Evolutionary conservation across 2,329 filamentous ascomycete genomes (phyloP), one percentile per base, ranked within the genome.

Genomic region (Ceratocystis variospora): DNA sequence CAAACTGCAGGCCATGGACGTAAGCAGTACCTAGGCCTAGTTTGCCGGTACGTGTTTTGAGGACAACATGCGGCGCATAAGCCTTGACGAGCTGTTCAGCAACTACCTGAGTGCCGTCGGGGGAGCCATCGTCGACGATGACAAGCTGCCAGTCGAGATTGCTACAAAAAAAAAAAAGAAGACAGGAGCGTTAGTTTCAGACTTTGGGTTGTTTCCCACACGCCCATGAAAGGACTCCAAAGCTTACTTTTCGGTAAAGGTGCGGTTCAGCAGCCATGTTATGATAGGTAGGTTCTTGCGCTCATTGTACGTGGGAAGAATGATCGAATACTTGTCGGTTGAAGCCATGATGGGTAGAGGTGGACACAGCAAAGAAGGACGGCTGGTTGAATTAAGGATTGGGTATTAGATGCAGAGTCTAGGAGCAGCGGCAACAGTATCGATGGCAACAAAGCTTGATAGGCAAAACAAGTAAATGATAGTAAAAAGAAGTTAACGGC

Each of bases 231-330:
- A 25, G 48, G 48, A 53, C 25, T 53, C 19, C 15, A 17, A 12
- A 19, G 72, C 84, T 70, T 80, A 96, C 93, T 88, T 82, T 76
- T 96, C 85, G 63, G 87, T 90, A 77, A 97, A 97, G 69, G 87
- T 96, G 76, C 87, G 87, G 79, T 96, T 89, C 71, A 99, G 83
- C 76, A 99, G 80, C 90, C 91, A 97, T 73, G 88, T 85, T 75
- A 97, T 90, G 76, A 99, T 94, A 73, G 94, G 94, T 71, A 99
- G 85, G 79, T 99, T 99, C 77, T 86, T 87, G 75, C 94, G 90
- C 83, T 99, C 94, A 77, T 99, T 97, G 85, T 96, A 99, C 69
- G 94, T 99, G 67, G 94, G 94, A 70, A 99, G 85, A 74, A 99
- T 93, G 75, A 99, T 87, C 71, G 93, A 96, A 83, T 96, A 99